Base-by-base conservation (phyloP, 2,329 filamentous ascomycete species). In the Talaromyces sp. region DNA sequence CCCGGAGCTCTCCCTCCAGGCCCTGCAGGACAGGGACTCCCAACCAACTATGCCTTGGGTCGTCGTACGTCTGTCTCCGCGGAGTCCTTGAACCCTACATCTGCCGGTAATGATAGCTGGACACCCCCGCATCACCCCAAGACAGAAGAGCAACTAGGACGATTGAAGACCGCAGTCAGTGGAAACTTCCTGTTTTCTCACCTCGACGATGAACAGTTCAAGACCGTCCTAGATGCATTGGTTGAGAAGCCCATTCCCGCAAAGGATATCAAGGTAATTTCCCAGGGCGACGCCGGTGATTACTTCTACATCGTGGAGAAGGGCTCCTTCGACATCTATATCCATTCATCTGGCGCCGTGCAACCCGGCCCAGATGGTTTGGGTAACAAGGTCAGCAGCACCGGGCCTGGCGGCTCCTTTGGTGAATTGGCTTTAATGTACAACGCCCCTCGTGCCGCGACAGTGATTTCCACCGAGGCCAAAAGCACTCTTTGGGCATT, bases 361-460 rank as follows among this genome's bases (percentile, higher is more conserved):
- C 89, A 96, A 68, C 81, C 91, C 7, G 93, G 93, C 0, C 80
- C 83, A 0, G 86, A 92, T 42, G 94, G 93, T 10, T 82, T 97
- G 76, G 94, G 94, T 45, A 80, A 82, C 55, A 89, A 91, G 65
- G 93, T 97, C 24, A 86, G 86, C 64, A 86, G 82, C 33, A 95
- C 95, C 52, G 87, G 90, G 40, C 85, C 91, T 3, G 94, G 94
- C 45, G 92, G 92, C 56, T 96, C 91, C 3, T 99, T 99, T 73
- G 94, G 94, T 65, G 94, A 99, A 77, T 82, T 99, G 51, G 94
- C 94, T 11, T 81, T 99, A 66, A 97, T 99, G 94, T 97, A 99
- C 79, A 97, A 97, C 68, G 91, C 94, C 19, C 94, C 94, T 22
- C 90, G 94, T 68, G 94, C 94, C 37, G 94, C 94, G 3, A 97